These are phyloP conservation scores for Aspergillus vadensis DNA, from an alignment of 2,329 filamentous ascomycete genomes.

Conservation along the genomic window DNA sequence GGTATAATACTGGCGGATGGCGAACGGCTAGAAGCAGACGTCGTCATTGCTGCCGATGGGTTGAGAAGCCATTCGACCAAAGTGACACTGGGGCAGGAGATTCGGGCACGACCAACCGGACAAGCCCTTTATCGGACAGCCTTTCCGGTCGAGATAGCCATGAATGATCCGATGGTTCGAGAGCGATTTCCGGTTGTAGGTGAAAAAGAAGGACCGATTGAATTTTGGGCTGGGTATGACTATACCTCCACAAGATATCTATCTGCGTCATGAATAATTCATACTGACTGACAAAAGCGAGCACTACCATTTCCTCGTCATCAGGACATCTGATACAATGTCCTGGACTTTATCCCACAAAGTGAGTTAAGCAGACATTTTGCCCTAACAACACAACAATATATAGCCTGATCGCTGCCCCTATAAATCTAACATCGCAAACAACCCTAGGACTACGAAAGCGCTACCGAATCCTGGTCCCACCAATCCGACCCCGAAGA, in stretches of 20 bases:
- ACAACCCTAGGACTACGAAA: background rate
- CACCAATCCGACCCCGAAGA: constrained; percentile 14
- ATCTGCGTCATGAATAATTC: too few species aligned
- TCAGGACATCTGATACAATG: background rate
- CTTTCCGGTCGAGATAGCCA: constrained; percentile 20
- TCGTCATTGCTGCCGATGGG: constrained; percentile 14
- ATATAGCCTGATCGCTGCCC: background rate
- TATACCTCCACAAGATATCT: background rate
- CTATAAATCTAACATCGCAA: background rate
- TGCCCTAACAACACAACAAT: background rate
- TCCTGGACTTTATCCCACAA: background rate
- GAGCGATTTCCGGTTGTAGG: constrained; percentile 7
- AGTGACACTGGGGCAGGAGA: constrained; percentile 4
- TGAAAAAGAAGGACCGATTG: background rate
- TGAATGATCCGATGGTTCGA: constrained; percentile 18
- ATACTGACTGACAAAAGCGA: background rate
- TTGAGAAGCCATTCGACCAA: constrained; percentile 9
- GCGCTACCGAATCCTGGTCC: constrained; percentile 14
- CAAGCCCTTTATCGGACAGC: constrained; percentile 18
- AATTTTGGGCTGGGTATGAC: background rate
- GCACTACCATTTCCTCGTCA: background rate
- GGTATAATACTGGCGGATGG: constrained; percentile 3
- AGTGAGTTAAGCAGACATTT: background rate
- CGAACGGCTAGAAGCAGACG: constrained; percentile 2
- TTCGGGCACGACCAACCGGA: constrained; percentile 13